These are phyloP conservation scores for Ulmus americana DNA, from an alignment of 331 rosid genomes.

Conservation along the genomic window DNA sequence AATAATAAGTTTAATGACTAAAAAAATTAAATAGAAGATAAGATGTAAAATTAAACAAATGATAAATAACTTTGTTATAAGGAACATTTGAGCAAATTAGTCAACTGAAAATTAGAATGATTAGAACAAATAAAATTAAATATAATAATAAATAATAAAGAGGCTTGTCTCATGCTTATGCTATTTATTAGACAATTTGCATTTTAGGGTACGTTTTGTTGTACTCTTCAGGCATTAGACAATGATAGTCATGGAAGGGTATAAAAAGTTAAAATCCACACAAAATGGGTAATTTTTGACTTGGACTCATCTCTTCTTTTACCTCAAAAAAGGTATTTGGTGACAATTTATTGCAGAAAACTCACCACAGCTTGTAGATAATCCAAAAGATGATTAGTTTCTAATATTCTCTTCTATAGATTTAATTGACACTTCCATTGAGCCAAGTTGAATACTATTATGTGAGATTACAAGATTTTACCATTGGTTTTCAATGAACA, in stretches of 20 bases:
- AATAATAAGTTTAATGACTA: too few species aligned
- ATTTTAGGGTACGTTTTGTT: neutral
- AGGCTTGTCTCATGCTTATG: neutral
- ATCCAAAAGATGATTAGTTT: neutral
- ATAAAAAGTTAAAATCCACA: neutral
- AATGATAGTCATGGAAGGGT: neutral
- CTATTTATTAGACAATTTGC: neutral
- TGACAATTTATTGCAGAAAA: neutral
- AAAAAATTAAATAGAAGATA: too few species aligned
- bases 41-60: too few species aligned
- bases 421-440: neutral
- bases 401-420: neutral
- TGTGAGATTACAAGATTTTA: neutral
- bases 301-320: neutral
- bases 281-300: neutral
- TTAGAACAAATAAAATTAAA: too few species aligned
- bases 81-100: too few species aligned
- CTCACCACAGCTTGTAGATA: neutral
- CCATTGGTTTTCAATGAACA: too few species aligned
- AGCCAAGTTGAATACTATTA: neutral
- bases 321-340: neutral
- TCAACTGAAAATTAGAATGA: too few species aligned
- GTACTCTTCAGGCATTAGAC: neutral
- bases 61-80: too few species aligned
- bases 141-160: neutral